Conservation (phyloP, 441 rosid genomes). For the Populus hybrid region DNA sequence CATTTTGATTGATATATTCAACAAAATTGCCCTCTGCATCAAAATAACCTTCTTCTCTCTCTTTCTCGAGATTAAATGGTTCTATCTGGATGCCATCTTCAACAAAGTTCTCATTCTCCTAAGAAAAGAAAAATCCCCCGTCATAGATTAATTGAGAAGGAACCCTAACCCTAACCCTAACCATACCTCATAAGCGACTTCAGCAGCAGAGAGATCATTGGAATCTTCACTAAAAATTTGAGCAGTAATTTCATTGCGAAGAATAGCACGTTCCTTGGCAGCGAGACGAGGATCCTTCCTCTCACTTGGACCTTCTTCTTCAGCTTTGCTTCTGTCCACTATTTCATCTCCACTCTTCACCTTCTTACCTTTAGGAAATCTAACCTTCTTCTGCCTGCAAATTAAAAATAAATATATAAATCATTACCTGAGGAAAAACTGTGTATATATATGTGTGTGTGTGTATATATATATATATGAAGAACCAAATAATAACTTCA, state of each 20-base stretch:
- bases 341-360: constrained; percentile 54
- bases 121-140: constrained; percentile 35
- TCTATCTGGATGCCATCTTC: constrained; percentile 93
- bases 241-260: constrained; percentile 52
- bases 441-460: too few species aligned
- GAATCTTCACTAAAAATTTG: constrained; percentile 52
- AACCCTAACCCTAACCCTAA: neutral
- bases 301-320: constrained; percentile 30
- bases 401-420: neutral
- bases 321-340: constrained; percentile 13
- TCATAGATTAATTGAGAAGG: constrained; percentile 18
- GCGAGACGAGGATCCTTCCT: constrained; percentile 48
- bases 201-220: constrained; percentile 44
- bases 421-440: too few species aligned
- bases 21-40: constrained; percentile 88
- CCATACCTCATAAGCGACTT: constrained; percentile 67
- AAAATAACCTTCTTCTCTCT: constrained; percentile 97
- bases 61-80: constrained; percentile 86
- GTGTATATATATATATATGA: neutral
- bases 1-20: constrained; percentile 72
- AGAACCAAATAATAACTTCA: neutral
- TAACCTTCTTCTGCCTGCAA: constrained; percentile 70
- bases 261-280: constrained; percentile 73
- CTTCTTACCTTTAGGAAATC: constrained; percentile 95
- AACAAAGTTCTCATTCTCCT: constrained; percentile 68